phyloP scores from a whole-genome alignment of 192 early-diverging fungal genomes.

The Mortierella antarctica region DNA sequence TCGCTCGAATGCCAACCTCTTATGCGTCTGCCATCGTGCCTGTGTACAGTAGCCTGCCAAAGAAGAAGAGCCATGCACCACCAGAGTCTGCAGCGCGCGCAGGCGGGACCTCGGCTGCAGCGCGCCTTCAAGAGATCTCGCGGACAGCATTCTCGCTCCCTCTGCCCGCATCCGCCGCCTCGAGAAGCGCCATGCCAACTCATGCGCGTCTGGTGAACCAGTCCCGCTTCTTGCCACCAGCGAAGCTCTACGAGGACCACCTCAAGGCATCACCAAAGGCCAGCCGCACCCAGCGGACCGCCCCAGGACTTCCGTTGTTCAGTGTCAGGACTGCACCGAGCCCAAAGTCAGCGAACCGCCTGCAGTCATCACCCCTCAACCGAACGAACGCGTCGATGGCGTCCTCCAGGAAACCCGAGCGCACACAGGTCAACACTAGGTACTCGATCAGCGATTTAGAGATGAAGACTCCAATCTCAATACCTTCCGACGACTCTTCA shows the following conservation, averaged over 20 bases:
- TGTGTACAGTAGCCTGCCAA: too few relatives aligned
- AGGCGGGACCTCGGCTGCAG: too few relatives aligned
- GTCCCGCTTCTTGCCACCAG: slow-evolving; percentile 9
- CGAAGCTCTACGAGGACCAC: not conserved
- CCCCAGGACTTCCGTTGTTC: slow-evolving; percentile 6
- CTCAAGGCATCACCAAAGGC: not conserved
- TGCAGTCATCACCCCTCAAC: not conserved
- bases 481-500: too few relatives aligned
- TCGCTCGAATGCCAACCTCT: too few relatives aligned
- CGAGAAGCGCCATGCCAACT: not conserved
- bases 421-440: too few relatives aligned
- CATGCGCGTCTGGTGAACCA: not conserved
- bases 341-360: not conserved
- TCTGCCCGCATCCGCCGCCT: not conserved
- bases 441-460: too few relatives aligned
- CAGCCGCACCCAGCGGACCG: not conserved
- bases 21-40: too few relatives aligned
- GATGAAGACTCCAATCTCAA: too few relatives aligned
- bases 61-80: too few relatives aligned
- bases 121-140: too few relatives aligned
- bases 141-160: not conserved
- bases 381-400: not conserved
- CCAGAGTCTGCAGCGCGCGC: too few relatives aligned
- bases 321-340: not conserved
- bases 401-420: too few relatives aligned